Evolutionary conservation across 306 rosid species (phyloP).

Genomic region (Heteromeles arbutifolia): DNA sequence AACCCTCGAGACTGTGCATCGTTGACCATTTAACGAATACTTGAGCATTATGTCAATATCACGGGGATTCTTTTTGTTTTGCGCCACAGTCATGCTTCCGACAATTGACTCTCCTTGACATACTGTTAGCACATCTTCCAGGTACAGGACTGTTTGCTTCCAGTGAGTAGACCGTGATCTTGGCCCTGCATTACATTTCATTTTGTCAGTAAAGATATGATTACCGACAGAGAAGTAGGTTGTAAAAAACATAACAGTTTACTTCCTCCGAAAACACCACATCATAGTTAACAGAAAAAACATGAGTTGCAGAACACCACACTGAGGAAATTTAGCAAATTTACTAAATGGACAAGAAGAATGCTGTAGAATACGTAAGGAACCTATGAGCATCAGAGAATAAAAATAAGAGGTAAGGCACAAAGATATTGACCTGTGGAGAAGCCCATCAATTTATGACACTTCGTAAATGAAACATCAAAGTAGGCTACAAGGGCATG

Average conservation of each 20-base stretch:
- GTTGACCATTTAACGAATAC: slow-evolving; percentile 63
- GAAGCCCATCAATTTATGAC: slow-evolving; percentile 93
- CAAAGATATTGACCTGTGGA: slow-evolving; percentile 65
- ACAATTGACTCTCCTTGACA: slow-evolving; percentile 77
- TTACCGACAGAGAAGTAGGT: not conserved
- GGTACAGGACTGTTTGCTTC: slow-evolving; percentile 94
- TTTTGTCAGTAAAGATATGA: not conserved
- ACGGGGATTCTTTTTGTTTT: slow-evolving; percentile 75
- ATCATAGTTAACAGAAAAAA: not conserved
- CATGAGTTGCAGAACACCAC: not conserved
- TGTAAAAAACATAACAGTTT: not conserved
- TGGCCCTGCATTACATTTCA: slow-evolving; percentile 57
- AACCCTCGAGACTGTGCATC: slow-evolving; percentile 55
- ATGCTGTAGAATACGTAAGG: not conserved
- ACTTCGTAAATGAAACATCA: slow-evolving; percentile 83
- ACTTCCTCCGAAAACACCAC: not conserved
- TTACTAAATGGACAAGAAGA: not conserved
- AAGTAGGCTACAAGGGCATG: slow-evolving; percentile 98
- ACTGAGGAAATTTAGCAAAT: not conserved
- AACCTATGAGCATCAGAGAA: not conserved
- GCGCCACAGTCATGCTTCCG: slow-evolving; percentile 80
- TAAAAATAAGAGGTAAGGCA: slow-evolving; percentile 3
- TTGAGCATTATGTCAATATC: slow-evolving; percentile 84
- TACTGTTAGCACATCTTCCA: slow-evolving; percentile 83
- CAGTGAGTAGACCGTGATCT: slow-evolving; percentile 83